Evolutionary conservation across 495 filamentous ascomycete species (phyloP).

Genomic region (Hypomontagnella monticulosa): DNA sequence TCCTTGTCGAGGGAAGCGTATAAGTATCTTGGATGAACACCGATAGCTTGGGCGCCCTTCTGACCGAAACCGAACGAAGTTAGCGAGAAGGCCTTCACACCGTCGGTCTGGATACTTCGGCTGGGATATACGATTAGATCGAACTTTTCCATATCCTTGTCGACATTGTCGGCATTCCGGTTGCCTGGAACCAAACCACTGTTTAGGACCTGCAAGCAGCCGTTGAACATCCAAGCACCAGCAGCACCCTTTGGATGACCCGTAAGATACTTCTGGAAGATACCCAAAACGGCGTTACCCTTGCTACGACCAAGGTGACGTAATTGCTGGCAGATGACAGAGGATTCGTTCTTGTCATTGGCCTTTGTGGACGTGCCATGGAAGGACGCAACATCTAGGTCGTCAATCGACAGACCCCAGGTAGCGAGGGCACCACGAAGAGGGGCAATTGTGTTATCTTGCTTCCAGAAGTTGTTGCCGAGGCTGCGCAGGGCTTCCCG

Average conservation of each 20-base stretch:
- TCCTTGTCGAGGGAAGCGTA: constrained; percentile 91
- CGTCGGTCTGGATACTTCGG: constrained; percentile 94
- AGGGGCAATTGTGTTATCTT: constrained; percentile 90
- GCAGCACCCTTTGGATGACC: constrained; percentile 99
- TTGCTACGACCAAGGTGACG: constrained; percentile 93
- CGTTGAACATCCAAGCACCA: constrained; percentile 99
- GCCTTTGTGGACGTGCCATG: constrained; percentile 98
- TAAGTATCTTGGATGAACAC: constrained; percentile 95
- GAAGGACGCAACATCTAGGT: constrained; percentile 94
- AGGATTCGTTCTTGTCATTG: constrained; percentile 99
- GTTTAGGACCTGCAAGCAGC: constrained; percentile 93
- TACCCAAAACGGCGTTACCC: constrained; percentile 94
- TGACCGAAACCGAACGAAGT: constrained; percentile 99
- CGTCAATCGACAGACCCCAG: constrained; percentile 98
- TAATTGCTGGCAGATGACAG: constrained; percentile 96
- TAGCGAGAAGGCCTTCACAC: constrained; percentile 96
- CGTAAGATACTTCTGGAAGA: constrained; percentile 99
- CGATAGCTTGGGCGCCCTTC: constrained; percentile 97
- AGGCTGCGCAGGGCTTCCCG: constrained; percentile 89
- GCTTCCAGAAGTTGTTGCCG: constrained; percentile 98
- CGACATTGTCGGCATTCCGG: constrained; percentile 97
- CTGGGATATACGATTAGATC: constrained; percentile 98
- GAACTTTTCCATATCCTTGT: constrained; percentile 94
- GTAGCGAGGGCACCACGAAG: constrained; percentile 94
- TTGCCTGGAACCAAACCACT: constrained; percentile 94